Base-by-base conservation (phyloP, 371 early-diverging fungal species). In the Smittium mucronatum region DNA sequence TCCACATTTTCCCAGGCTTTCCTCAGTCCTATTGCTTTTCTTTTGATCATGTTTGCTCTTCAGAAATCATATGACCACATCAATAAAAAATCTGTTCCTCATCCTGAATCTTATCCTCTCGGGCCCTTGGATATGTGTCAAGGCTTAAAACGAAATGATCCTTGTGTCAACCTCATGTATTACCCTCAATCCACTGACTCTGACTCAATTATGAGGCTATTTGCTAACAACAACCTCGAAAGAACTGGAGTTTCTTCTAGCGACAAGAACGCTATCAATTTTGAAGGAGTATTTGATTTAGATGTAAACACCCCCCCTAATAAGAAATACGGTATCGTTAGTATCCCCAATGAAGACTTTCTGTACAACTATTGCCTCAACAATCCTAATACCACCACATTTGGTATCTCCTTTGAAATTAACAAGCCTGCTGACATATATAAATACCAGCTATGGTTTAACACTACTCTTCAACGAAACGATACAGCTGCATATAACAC, bases 131-230 rank as follows among this genome's bases (percentile, higher is more conserved):
- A 67, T 31, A 34, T 11, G 2, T 67, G 67, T 36, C 67, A 36
- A 25, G 67, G 67, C 16, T 15, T 36, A 47, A 47, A 8, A 2
- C 11, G 67, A 25, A 2, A 26, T 17, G 15, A 15, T 36, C 36
- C 67, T 17, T 67, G 67, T 67, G 35, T 67, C 34, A 67, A 67
- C 28, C 35, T 67, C 47, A 67, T 67, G 67, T 67, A 67, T 57
- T 47, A 35, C 17, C 67, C 67, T 36, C 17, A 35, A 30, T 34
- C 30, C 28, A 16, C 2, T 11, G 67, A 67, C 29, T 36, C 67
- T 17, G 67, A 67, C 36, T 30, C 34, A 17, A 67, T 67, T 17
- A 67, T 67, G 67, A 30, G 47, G 8, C 2, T 28, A 2, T 36
- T 67, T 29, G 67, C 67, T 25, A 25, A 32, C 1, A 11, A 67